Evolutionary conservation across 768 basidiomycete genomes (phyloP), one percentile per base, ranked within the genome.

Genomic region (Leccinum olivaceopallidum): DNA sequence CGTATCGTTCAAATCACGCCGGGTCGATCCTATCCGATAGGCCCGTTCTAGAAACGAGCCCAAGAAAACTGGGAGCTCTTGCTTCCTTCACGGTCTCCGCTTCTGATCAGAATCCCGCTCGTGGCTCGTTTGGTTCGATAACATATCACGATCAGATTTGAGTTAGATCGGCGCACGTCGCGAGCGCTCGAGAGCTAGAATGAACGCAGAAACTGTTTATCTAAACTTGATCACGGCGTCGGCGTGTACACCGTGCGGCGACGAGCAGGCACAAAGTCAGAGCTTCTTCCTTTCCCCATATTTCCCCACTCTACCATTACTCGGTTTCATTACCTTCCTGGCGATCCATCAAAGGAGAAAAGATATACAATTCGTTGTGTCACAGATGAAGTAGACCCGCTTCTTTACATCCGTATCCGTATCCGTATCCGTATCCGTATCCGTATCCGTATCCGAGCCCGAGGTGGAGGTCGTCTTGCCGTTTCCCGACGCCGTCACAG

Each of bases 121-220:
- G 28, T 28, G 28, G 28, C 28, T 28, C 28, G 28, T 28, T 28
- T 28, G 28, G 7, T 28, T 28, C 1, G 28, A 28, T 28, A 28
- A 28, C 28, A 28, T 28, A 28, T 28, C 28, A n/a, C 18, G n/a
- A 42, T 42, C 18, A 39, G 16, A 42, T 42, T 18, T 39, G 37
- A 39, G 16, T 39, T n/a, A 42, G 39, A 42, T 42, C 4, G 18
- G 28, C 28, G 7, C 28, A 28, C 28, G 28, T 28, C 28, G 28
- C 28, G 7, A 28, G 39, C 39, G 18, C 12, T 18, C 39, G 36
- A 28, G 28, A 28, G 28, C 28, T 66, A 67, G 64, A 67, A 67
- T 65, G 65, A 50, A 56, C 4, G 5, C 12, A 36, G 28, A 34
- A 49, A 36, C 30, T 30, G 28, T 28, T 58, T 48, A 26, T 39